Evolutionary conservation across 2,329 filamentous ascomycete species (phyloP), one percentile per base, ranked within the genome.

Genomic region (Aspergillus sp.): DNA sequence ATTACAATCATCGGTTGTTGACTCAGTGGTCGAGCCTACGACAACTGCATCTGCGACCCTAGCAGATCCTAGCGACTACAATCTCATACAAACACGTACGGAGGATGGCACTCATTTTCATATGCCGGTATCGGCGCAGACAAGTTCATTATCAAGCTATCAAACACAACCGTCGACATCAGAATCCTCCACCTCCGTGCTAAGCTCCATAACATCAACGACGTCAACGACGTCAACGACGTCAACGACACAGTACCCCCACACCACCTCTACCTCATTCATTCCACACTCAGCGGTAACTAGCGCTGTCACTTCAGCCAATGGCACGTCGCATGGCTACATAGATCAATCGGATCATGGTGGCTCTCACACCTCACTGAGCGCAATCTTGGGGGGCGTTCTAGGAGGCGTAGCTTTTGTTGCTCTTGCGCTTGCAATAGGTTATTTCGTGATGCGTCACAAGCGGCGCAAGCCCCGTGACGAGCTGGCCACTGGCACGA

Each of bases 331-430:
- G 23, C 51, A 45, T 10, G 30, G 38, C 13, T 30, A 19, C 30
- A 38, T 62, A 38, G 43, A 32, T 30, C 28, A n/a, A 10, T 56
- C 60, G 21, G 30, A 60, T 10, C 50, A 57, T 41, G 21, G 39
- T n/a, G 38, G 30, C 39, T n/a, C 38, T 28, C 25, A 43, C 8
- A 50, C 57, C 25, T 55, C 64, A 3, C 59, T 69, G 17, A 64
- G 65, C n/a, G 58, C 61, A 6, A 67, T 76, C 30, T 64, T 75
- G 36, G 74, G 72, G 1, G 68, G 70, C 41, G 58, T 69, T 6
- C 39, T 76, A 15, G 73, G 73, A 9, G 70, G 62, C 17, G 43
- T 69, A 10, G 67, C 62, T 5, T 64, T 72, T 30, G 56, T 70
- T 19, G 58, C 67, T 4, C 60, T 74, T 17, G 57, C 63, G 4